phyloP scores from a whole-genome alignment of 164 flowering plant genomes.

The Saururus chinensis region DNA sequence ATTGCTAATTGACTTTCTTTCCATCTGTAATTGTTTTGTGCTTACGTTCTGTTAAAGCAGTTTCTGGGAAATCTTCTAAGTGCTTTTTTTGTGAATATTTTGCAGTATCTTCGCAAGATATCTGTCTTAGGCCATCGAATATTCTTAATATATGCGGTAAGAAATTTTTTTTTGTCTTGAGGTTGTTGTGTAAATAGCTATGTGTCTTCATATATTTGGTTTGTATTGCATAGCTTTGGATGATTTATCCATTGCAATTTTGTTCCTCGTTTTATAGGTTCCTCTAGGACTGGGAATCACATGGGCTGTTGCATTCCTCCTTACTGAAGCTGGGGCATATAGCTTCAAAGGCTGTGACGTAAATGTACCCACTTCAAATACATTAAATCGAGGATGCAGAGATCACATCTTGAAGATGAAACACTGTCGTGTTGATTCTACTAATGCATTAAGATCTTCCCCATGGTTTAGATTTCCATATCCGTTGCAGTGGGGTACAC shows the following conservation, averaged over 20 bases:
- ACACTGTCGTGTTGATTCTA: slow-evolving; percentile 80
- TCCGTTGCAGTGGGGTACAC: slow-evolving; percentile 97
- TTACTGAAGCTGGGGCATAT: slow-evolving; percentile 88
- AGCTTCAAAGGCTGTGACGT: slow-evolving; percentile 80
- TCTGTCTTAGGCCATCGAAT: slow-evolving; percentile 89
- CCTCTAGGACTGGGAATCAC: slow-evolving; percentile 91
- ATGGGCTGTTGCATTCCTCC: slow-evolving; percentile 82
- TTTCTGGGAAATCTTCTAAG: slow-evolving; percentile 4
- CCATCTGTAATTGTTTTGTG: neutral
- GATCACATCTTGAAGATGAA: slow-evolving; percentile 76
- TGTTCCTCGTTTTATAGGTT: slow-evolving; percentile 41
- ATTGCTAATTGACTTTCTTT: neutral
- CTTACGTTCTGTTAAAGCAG: neutral
- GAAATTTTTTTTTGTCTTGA: slow-evolving; percentile 3
- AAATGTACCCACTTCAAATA: slow-evolving; percentile 76
- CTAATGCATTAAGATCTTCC: slow-evolving; percentile 64
- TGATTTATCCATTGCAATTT: neutral
- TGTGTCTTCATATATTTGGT: neutral
- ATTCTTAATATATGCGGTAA: slow-evolving; percentile 92
- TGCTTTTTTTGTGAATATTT: slow-evolving; percentile 7
- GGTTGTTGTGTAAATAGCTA: neutral
- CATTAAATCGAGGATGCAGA: slow-evolving; percentile 72
- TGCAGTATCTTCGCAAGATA: slow-evolving; percentile 95
- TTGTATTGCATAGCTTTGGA: neutral
- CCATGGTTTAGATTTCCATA: slow-evolving; percentile 99